Conservation (phyloP, 1,284 basidiomycete species). For the Schizophyllum commune region DNA sequence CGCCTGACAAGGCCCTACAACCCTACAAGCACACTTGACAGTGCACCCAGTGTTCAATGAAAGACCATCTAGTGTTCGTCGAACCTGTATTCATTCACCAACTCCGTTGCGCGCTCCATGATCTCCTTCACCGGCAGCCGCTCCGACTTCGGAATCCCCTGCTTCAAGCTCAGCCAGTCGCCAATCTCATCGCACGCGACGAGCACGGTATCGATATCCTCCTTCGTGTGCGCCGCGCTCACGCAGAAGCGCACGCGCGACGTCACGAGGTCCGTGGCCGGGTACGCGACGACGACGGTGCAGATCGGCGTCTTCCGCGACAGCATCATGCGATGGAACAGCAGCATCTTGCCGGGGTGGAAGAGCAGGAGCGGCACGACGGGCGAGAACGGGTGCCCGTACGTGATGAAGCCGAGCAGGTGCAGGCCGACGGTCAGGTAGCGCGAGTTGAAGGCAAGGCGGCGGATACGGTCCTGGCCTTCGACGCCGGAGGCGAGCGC, state of each 20-base stretch:
- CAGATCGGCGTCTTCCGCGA: conserved; percentile 51
- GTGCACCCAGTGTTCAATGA: too few relatives aligned
- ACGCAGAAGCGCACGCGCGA: conserved; percentile 93
- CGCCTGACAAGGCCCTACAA: too few relatives aligned
- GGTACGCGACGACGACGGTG: conserved; percentile 88
- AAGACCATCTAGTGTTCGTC: too few relatives aligned
- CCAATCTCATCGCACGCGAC: conserved; percentile 92
- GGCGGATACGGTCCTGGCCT: conserved; percentile 76
- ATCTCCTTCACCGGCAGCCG: conserved; percentile 83
- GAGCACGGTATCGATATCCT: conserved; percentile 87
- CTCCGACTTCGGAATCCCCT: conserved; percentile 51
- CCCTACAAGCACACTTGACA: too few relatives aligned
- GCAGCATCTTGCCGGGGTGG: conserved; percentile 77
- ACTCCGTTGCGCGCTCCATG: conserved; percentile 66
- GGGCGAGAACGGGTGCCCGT: conserved; percentile 87
- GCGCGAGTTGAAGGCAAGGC: conserved; percentile 92
- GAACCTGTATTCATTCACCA: conserved; percentile 41
- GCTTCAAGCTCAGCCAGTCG: conserved; percentile 80
- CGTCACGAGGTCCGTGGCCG: conserved; percentile 88
- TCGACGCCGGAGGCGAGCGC: conserved; percentile 65
- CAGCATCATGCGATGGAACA: conserved; percentile 59
- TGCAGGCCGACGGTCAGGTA: conserved; percentile 85
- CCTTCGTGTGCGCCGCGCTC: conserved; percentile 92
- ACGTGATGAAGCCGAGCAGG: conserved; percentile 96
- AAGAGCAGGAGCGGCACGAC: conserved; percentile 93